phyloP scores from a whole-genome alignment of 129 eudicot species.

The Smallanthus sonchifolius region DNA sequence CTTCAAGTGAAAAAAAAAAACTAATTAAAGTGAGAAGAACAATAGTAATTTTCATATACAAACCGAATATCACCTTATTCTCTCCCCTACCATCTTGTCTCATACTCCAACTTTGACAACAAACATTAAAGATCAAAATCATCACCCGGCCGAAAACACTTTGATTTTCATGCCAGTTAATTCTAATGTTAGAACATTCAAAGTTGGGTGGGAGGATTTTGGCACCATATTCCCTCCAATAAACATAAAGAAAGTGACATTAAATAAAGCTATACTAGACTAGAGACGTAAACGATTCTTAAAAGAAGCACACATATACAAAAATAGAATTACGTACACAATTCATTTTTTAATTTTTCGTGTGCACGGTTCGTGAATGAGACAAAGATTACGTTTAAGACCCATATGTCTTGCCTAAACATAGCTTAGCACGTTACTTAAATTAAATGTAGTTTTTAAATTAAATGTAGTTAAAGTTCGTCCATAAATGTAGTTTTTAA shows the following conservation, averaged over 20 bases:
- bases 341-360: neutral
- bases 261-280: neutral
- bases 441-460: neutral
- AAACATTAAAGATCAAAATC: neutral
- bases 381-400: neutral
- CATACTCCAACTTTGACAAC: neutral
- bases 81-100: neutral
- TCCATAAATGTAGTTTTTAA: neutral
- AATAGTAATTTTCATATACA: too few species aligned
- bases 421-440: neutral
- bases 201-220: slow-evolving; percentile 24
- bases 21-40: too few species aligned
- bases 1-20: too few species aligned
- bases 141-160: neutral
- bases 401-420: neutral
- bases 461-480: neutral
- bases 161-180: neutral
- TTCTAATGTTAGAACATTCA: neutral
- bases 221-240: slow-evolving; percentile 5
- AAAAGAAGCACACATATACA: neutral
- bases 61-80: too few species aligned
- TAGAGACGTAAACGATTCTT: slow-evolving; percentile 28
- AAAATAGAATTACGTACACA: slow-evolving; percentile 9
- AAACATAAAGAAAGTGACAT: slow-evolving; percentile 19
- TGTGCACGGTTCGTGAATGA: neutral